Conservation (phyloP, 306 rosid genomes). For the Notholithocarpus densiflorus region DNA sequence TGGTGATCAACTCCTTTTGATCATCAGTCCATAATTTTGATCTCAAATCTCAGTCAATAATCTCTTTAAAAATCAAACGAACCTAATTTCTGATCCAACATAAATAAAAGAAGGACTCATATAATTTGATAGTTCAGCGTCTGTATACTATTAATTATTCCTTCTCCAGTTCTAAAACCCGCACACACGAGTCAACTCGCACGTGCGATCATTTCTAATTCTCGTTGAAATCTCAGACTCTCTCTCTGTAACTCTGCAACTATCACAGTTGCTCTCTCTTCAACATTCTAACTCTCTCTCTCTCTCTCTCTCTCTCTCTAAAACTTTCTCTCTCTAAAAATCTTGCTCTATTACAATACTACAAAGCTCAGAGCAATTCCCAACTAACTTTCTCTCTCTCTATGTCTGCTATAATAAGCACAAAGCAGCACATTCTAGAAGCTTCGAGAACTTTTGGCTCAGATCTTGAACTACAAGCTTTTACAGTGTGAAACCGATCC, state of each 20-base stretch:
- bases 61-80: no score
- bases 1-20: no score
- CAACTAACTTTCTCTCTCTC: neutral
- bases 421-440: slow-evolving; percentile 11
- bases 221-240: neutral
- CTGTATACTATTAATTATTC: neutral
- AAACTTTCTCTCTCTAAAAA: no score
- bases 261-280: neutral
- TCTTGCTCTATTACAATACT: neutral
- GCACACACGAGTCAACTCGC: neutral
- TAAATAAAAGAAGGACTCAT: neutral
- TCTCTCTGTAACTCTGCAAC: neutral
- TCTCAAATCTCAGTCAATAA: no score
- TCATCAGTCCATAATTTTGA: no score
- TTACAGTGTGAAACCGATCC: slow-evolving; percentile 12
- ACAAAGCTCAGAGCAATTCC: neutral
- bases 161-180: neutral
- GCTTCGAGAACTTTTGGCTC: slow-evolving; percentile 16
- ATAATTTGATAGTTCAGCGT: neutral
- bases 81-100: no score
- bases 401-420: neutral
- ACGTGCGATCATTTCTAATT: neutral
- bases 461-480: slow-evolving; percentile 31
- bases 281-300: neutral
- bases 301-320: neutral